Evolutionary conservation across 768 basidiomycete species (phyloP), one percentile per base, ranked within the genome.

Genomic region (Leccinum rimulosum): DNA sequence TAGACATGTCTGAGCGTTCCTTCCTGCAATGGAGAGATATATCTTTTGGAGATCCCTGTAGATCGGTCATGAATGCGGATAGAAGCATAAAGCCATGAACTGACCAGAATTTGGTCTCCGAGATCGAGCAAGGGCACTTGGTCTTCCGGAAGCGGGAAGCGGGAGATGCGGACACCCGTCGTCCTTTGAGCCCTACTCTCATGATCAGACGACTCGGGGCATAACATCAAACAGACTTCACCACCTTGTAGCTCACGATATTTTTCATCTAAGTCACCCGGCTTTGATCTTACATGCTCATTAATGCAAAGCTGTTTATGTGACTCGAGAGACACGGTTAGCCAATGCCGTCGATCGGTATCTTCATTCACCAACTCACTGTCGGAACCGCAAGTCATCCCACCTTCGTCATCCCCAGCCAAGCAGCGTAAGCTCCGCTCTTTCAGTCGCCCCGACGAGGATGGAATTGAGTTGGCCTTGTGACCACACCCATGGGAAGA

Each of bases 241-340:
- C 93, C 88, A 54, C 82, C 83, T 48, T 91, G 76, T 51, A 95
- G 77, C 63, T 93, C 92, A 52, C 94, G 80, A 70, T 95, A 97
- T 43, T 82, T 85, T 71, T 97, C 95, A 63, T 97, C 95, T 50
- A 97, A 75, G 66, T 96, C 92, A 10, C 79, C 79, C 54, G 76
- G 77, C 52, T 80, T 82, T 9, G 76, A 74, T 38, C 85, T 82
- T 22, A 97, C 79, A 38, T 84, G 80, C 28, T 93, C 91, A 66
- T 98, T 91, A 58, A 98, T 91, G 70, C 96, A 99, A 2, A 98
- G 80, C 64, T 96, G 93, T 68, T 88, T 93, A 48, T 96, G 83
- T 4, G 93, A 93, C 0, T 89, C 95, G 9, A 99, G 80, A 17
- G 95, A 84, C n/a, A 97, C 90, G 0, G 87, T 79, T 30, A 93